Base-by-base conservation (phyloP, 495 filamentous ascomycete species). In the Aspergillus avenaceus region DNA sequence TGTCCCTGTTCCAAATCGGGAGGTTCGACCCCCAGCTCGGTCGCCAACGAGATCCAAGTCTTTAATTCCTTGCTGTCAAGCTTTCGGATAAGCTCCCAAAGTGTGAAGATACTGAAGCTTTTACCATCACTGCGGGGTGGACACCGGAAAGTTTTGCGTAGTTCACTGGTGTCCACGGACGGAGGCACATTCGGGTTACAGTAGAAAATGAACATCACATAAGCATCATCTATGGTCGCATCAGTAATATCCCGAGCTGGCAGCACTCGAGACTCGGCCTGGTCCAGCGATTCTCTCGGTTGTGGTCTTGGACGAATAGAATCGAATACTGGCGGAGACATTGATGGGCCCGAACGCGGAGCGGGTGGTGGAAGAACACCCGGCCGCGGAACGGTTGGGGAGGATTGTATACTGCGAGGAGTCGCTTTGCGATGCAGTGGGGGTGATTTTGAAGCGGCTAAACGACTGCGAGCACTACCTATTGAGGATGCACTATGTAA, bases 111-210 rank as follows among this genome's bases (percentile, higher is more conserved):
- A 61, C 84, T 91, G 64, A 97, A 98, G 50, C 75, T 87, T 68
- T 96, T 96, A 47, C 89, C 91, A 61, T 93, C 93, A 58, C 90
- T 96, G 60, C 87, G 91, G 2, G 93, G 93, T 2, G 91, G 90
- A 19, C 73, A 82, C 23, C 88, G 80, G 66, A 98, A 97, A 4
- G 82, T 84, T 51, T 88, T 90, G 37, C 82, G 81, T 38, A 98
- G 72, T 41, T 90, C 84, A 1, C 74, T 71, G 4, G 87, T 83
- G 67, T 91, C 87, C 25, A 81, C 81, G n/a, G 84, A 82, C 19
- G 74, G 58, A 3, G 87, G 83, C 8, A 92, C 80, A 40, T 80
- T 80, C 2, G 89, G 89, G 61, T 92, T 91, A 74, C 93, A 97
- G 71, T 95, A 91, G 37, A 98, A 75, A 53, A 98, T 87, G 60